Conservation (phyloP, 805 yeast species). For the Teunomyces panamensis region DNA sequence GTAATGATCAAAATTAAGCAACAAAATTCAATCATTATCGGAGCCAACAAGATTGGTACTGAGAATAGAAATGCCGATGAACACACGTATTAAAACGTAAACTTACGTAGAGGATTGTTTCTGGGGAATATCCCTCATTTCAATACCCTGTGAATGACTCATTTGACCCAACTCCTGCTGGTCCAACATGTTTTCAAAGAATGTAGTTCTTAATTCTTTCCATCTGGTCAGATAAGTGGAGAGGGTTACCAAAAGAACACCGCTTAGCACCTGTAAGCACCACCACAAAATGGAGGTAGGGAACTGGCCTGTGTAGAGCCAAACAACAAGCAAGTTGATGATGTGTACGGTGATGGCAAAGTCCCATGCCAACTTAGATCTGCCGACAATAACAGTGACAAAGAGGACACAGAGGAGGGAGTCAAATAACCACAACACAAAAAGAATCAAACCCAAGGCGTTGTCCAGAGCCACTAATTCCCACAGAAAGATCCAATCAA, state of each 20-base stretch:
- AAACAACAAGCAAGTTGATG: conserved; percentile 67
- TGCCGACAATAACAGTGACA: conserved; percentile 82
- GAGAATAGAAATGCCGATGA: not conserved
- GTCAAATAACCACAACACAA: conserved; percentile 77
- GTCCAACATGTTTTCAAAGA: conserved; percentile 80
- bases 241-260: conserved; percentile 64
- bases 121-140: conserved; percentile 15
- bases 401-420: conserved; percentile 80
- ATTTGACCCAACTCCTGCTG: conserved; percentile 46
- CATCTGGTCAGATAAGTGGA: conserved; percentile 92
- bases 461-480: conserved; percentile 66
- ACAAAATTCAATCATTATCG: too few species aligned
- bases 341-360: conserved; percentile 92
- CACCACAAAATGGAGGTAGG: conserved; percentile 84
- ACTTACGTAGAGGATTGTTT: not conserved
- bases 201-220: conserved; percentile 86
- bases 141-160: conserved; percentile 15
- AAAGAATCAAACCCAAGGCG: conserved; percentile 74
- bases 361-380: conserved; percentile 94
- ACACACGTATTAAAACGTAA: too few species aligned
- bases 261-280: conserved; percentile 68
- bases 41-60: too few species aligned
- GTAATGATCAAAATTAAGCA: too few species aligned
- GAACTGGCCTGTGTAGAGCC: conserved; percentile 60
- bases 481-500: conserved; percentile 82